Evolutionary conservation across 768 basidiomycete genomes (phyloP), one percentile per base, ranked within the genome.

Genomic region (Clathrus columnatus): DNA sequence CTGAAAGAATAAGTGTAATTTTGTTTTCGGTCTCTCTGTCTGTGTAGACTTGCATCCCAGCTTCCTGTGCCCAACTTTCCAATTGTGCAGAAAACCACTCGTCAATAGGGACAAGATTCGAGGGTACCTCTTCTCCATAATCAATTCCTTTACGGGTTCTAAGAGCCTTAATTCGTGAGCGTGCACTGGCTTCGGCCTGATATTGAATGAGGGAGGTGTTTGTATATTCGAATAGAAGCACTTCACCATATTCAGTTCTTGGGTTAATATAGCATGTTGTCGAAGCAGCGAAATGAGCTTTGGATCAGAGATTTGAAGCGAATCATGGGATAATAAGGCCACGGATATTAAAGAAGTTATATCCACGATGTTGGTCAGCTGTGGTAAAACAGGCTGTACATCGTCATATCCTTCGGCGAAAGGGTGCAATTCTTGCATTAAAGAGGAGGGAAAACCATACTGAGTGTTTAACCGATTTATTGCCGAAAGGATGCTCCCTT

Each of bases 31-130:
- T 72, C 46, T 79, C 75, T 16, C 62, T 63, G 59, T 88, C 87
- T 57, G 75, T 79, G 71, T 86, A 90, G 3, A 81, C 73, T 62
- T 89, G 85, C 85, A 89, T 85, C 24, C 84, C 85, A 4, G 75
- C 81, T 24, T 75, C 69, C 17, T 73, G 75, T 5, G 80, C 82
- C 82, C 84, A 88, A 28, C 75, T 65, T 59, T 79, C 76, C 16
- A 89, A 70, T 42, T 78, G 74, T 4, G 75, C 70, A 18, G 84
- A 68, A 64, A 81, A 81, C 82, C 83, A 85, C 21, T 75, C 72
- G 5, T 75, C 70, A 5, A 82, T 64, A 11, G 68, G 60, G 7
- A 66, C 58, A 4, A 70, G 69, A 28, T 81, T 73, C 26, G 80
- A 63, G 7, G 85, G 85, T 30, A 84, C 73, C 62, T 80, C 80